Conservation (phyloP, 768 basidiomycete genomes). For the Termitomyces sp. region DNA sequence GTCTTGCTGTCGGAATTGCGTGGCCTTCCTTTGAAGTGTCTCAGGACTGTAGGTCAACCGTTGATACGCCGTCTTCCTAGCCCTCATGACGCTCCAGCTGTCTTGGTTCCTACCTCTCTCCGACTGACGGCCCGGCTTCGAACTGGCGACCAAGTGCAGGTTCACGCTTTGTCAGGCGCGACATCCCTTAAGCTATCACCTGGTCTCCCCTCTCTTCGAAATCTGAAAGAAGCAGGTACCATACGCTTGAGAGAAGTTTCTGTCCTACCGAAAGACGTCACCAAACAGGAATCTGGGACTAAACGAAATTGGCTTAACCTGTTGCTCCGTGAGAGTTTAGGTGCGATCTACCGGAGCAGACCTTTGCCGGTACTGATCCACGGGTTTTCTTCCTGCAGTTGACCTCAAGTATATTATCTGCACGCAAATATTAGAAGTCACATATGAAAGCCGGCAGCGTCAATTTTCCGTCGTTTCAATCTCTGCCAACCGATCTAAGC, state of each 20-base stretch:
- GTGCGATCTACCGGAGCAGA: constrained; percentile 31
- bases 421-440: constrained; percentile 55
- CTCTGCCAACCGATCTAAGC: constrained; percentile 22
- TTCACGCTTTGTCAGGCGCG: constrained; percentile 44
- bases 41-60: constrained; percentile 46
- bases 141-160: constrained; percentile 40
- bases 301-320: constrained; percentile 67
- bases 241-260: constrained; percentile 50
- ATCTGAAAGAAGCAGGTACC: constrained; percentile 44
- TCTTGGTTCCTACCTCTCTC: constrained; percentile 51
- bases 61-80: constrained; percentile 7
- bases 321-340: constrained; percentile 60
- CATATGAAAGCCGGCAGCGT: constrained; percentile 56
- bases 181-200: constrained; percentile 28
- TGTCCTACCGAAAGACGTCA: constrained; percentile 8
- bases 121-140: constrained; percentile 56
- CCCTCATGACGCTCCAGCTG: constrained; percentile 32
- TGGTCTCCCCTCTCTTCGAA: constrained; percentile 46
- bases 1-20: constrained; percentile 61
- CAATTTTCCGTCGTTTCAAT: constrained; percentile 53
- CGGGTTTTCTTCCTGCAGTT: constrained; percentile 36
- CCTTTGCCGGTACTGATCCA: constrained; percentile 4
- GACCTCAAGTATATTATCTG: constrained; percentile 65
- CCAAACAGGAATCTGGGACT: constrained; percentile 16
- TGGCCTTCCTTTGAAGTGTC: constrained; percentile 72